Percentiles rank a stretch among this genome's conserved stretches.
Conservation (phyloP, 2,329 filamentous ascomycete species). For the Phialophora expanda region DNA sequence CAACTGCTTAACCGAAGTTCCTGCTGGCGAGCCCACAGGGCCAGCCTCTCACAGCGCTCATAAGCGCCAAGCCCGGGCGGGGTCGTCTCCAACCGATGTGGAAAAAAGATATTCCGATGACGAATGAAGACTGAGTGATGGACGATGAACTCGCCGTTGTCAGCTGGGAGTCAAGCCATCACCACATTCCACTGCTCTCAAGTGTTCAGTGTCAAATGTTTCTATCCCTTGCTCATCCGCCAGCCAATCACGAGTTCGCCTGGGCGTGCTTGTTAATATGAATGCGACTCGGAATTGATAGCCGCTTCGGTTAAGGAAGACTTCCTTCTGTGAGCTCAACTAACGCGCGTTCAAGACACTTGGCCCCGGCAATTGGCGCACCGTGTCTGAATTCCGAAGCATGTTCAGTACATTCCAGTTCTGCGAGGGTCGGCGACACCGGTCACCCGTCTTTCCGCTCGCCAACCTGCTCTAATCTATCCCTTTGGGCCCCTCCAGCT, state of each 20-base stretch:
- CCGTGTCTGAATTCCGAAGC: neutral
- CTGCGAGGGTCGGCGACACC: neutral
- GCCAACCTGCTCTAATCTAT: neutral
- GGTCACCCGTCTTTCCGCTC: neutral
- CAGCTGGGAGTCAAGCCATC: neutral
- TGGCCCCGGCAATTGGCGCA: neutral
- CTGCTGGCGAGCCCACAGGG: neutral
- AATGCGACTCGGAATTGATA: neutral
- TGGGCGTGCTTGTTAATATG: neutral
- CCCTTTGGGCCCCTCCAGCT: neutral
- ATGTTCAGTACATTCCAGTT: neutral
- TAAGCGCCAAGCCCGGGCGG: neutral
- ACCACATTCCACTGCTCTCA: neutral
- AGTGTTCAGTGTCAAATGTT: neutral
- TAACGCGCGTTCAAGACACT: neutral
- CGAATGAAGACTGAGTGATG: neutral
- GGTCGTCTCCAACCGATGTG: neutral
- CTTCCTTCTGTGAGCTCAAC: neutral
- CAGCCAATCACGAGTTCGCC: neutral
- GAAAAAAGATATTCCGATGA: constrained; percentile 11
- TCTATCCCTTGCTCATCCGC: neutral
- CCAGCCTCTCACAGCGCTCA: neutral
- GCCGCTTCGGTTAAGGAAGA: neutral
- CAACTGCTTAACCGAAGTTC: neutral
- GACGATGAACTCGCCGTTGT: neutral